Evolutionary conservation across 352 stramenopile species (phyloP).

Genomic region (Pythium volutum): DNA sequence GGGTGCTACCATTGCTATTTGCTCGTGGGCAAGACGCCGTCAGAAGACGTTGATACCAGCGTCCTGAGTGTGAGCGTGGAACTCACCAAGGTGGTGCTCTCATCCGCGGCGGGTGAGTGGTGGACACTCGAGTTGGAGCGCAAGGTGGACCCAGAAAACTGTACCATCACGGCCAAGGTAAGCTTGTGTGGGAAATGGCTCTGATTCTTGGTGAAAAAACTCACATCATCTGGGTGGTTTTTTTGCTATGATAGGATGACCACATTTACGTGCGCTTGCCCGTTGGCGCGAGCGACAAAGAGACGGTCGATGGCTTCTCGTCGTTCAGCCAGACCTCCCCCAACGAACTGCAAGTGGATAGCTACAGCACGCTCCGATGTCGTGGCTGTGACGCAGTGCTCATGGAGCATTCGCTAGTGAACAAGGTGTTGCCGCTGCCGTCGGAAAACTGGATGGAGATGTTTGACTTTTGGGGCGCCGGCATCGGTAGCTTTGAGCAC

Average conservation of each 20-base stretch:
- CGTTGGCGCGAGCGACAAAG: constrained; percentile 45
- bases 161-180: constrained; percentile 33
- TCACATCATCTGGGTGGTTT: not conserved
- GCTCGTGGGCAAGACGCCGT: constrained; percentile 14
- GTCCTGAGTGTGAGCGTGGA: constrained; percentile 33
- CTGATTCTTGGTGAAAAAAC: not conserved
- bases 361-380: constrained; percentile 46
- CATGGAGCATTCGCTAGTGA: constrained; percentile 23
- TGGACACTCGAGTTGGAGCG: constrained; percentile 60
- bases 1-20: constrained; percentile 81
- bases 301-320: constrained; percentile 45
- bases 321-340: constrained; percentile 52
- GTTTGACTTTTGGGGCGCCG: constrained; percentile 83
- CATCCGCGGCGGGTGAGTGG: constrained; percentile 17
- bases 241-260: constrained; percentile 26
- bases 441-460: constrained; percentile 87
- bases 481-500: constrained; percentile 76
- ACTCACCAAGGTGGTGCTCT: constrained; percentile 35
- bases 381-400: constrained; percentile 34
- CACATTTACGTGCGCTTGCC: constrained; percentile 69
- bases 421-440: constrained; percentile 68
- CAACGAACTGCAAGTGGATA: constrained; percentile 37
- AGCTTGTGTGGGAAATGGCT: not conserved
- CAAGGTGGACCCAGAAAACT: constrained; percentile 43
- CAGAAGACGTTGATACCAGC: constrained; percentile 24